A percentile compares a stretch with the other conserved stretches of the same genome.
These are phyloP conservation scores for Nidularia pulvinata DNA, from an alignment of 768 basidiomycete species.

Conservation along the genomic window DNA sequence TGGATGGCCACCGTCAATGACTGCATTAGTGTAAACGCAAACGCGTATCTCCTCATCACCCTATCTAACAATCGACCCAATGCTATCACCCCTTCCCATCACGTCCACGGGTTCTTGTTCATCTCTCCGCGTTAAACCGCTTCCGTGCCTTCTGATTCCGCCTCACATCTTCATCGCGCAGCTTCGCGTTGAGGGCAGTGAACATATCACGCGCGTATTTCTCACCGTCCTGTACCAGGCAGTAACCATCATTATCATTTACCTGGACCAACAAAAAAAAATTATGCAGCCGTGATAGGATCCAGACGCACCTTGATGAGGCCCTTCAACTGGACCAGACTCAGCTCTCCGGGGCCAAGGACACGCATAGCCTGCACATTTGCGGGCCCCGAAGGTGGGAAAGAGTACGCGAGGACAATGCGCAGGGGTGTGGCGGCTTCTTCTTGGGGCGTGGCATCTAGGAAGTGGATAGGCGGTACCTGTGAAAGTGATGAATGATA, in stretches of 20 bases:
- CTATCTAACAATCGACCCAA: too few relatives aligned
- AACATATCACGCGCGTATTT: constrained; percentile 60
- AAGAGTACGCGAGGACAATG: constrained; percentile 66
- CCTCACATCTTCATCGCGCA: constrained; percentile 63
- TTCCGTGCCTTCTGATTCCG: constrained; percentile 60
- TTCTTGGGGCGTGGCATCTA: constrained; percentile 76
- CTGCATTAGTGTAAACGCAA: too few relatives aligned
- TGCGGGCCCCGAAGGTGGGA: constrained; percentile 34
- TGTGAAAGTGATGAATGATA: constrained; percentile 16
- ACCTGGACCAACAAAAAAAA: background rate
- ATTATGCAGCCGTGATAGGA: too few relatives aligned
- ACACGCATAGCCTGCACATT: constrained; percentile 63
- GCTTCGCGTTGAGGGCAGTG: constrained; percentile 56
- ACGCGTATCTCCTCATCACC: too few relatives aligned
- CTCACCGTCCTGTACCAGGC: constrained; percentile 54
- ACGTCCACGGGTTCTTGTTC: too few relatives aligned
- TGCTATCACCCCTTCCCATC: too few relatives aligned
- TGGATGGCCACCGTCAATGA: too few relatives aligned
- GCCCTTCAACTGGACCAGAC: constrained; percentile 40
- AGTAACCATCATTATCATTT: background rate
- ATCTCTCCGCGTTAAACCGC: constrained; percentile 30
- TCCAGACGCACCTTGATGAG: constrained; percentile 50
- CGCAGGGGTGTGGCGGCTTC: constrained; percentile 65
- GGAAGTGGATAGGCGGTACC: constrained; percentile 60
- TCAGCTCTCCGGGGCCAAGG: constrained; percentile 62